Base-by-base conservation (phyloP, 148 eudicot species). In the Linanthus parryae region DNA sequence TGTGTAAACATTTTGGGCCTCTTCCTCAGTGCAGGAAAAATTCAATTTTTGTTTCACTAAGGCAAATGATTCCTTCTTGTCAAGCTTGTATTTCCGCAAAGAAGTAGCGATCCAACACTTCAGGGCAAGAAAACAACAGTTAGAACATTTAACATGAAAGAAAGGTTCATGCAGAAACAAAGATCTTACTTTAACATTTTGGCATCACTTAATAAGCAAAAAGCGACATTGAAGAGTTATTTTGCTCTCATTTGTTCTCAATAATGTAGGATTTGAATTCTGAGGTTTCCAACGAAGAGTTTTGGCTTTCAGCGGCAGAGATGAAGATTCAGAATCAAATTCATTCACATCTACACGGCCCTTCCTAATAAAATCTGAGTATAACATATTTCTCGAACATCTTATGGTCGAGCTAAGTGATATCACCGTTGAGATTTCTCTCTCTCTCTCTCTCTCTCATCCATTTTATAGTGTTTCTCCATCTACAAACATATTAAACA, bases 71-170 rank as follows among this genome's bases (percentile, higher is more conserved):
- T 44, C 49, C 49, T 21, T 44, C 28, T 44, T 44, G 20, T 44
- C 2, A 4, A 44, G 21, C 11, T 21, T 44, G 49, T 21, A 44
- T 22, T 44, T 44, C 49, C 21, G 11, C 24, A 44, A 0, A 2
- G 49, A 44, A 44, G 49, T 29, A 44, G 49, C 9, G 20, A 11
- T 44, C 49, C 49, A 44, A 29, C 49, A 44, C 49, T 44, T n/a
- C n/a, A n/a, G 49, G 49, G 7, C 5, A 7, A 44, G 15, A 44
- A 22, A 43, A 18, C 23, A 17, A 31, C 35, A 11, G 11, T 31
- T 5, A 31, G 5, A 5, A 31, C 5, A 11, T 31, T 31, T 5
- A 31, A 11, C 7, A 5, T 31, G 5, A 31, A 5, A 31, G 11
- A 31, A 31, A 11, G 7, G 11, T 12, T 17, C 21, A 10, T 43